Conservation (phyloP, 495 filamentous ascomycete species). For the Trichoderma gamsii region DNA sequence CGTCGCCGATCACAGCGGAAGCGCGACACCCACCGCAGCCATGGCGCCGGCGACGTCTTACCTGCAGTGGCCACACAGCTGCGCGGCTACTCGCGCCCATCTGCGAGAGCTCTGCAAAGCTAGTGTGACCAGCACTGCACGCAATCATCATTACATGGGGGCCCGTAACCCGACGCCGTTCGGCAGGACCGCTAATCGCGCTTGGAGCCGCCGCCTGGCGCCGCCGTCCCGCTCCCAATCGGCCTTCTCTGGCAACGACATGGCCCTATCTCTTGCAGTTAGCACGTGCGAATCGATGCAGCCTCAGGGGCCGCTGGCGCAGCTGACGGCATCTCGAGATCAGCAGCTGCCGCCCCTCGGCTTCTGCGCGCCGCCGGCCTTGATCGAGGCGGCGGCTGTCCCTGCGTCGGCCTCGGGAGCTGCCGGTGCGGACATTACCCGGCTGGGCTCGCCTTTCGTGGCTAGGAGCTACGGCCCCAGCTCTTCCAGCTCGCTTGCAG, state of each 20-base stretch:
- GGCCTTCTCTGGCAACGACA: conserved; percentile 62
- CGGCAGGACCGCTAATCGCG: conserved; percentile 45
- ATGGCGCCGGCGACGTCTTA: conserved; percentile 29
- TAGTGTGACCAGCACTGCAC: conserved; percentile 62
- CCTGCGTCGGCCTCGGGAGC: conserved; percentile 6
- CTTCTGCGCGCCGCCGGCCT: not conserved
- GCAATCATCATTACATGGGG: conserved; percentile 64
- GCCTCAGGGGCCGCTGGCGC: conserved; percentile 61
- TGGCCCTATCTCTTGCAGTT: conserved; percentile 76
- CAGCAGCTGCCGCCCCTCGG: conserved; percentile 20
- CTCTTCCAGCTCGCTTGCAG: conserved; percentile 39
- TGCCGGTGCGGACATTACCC: conserved; percentile 28
- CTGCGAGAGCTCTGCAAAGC: conserved; percentile 77
- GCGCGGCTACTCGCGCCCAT: conserved; percentile 69
- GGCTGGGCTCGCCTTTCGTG: conserved; percentile 57
- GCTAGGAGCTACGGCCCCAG: conserved; percentile 48
- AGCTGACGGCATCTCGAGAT: conserved; percentile 38
- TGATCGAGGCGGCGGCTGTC: conserved; percentile 16
- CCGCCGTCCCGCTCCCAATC: conserved; percentile 31
- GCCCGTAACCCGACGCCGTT: conserved; percentile 66
- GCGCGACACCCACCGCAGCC: conserved; percentile 57
- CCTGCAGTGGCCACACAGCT: conserved; percentile 73
- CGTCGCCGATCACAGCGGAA: conserved; percentile 48
- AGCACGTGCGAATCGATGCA: conserved; percentile 78
- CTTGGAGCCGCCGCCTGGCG: conserved; percentile 37